Base-by-base conservation (phyloP, 2,329 filamentous ascomycete species). In the Scolecobasidium constrictum region DNA sequence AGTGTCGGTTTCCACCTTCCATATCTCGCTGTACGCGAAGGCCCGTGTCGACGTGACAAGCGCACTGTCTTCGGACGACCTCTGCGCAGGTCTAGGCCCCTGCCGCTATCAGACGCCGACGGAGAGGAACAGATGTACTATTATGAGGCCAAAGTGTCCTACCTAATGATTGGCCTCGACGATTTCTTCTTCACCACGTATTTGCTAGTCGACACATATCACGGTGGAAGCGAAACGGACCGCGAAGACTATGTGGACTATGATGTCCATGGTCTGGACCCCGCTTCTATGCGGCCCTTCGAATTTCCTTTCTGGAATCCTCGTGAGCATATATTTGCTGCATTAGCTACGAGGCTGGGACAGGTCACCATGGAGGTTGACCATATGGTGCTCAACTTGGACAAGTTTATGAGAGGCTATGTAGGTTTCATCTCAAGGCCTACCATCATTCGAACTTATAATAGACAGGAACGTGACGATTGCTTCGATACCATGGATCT, bases 121-220 rank as follows among this genome's bases (percentile, higher is more conserved):
- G 9, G 15, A 9, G 15, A 9, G 26, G 26, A 31, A 31, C 9
- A 31, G 9, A 9, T 9, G 9, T 31, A 9, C 9, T 9, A 9
- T 9, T 15, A 31, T 31, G 9, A 31, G 15, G 9, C 9, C 26
- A 9, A 31, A 31, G 15, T 15, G 26, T 31, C 26, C 4, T 17
- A 18, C 19, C 47, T 35, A 45, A 45, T 47, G 9, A 40, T 15
- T 31, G 26, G 26, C 15, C 9, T 31, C 9, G 26, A 31, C 26
- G 26, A 31, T 15, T 31, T 31, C 26, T 31, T 31, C 15, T 31
- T 31, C 26, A 31, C 26, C 26, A 9, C 26, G 9, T 31, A 31
- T 15, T 9, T 15, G 9, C 15, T 31, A 9, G 26, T 31, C 26
- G 26, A 31, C 15, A 9, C 26, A 9, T 31, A 31, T 31, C 26